A percentile compares a stretch with the other conserved stretches of the same genome.
phyloP scores from a whole-genome alignment of 2,329 filamentous ascomycete genomes.

The Xylaria sp. region DNA sequence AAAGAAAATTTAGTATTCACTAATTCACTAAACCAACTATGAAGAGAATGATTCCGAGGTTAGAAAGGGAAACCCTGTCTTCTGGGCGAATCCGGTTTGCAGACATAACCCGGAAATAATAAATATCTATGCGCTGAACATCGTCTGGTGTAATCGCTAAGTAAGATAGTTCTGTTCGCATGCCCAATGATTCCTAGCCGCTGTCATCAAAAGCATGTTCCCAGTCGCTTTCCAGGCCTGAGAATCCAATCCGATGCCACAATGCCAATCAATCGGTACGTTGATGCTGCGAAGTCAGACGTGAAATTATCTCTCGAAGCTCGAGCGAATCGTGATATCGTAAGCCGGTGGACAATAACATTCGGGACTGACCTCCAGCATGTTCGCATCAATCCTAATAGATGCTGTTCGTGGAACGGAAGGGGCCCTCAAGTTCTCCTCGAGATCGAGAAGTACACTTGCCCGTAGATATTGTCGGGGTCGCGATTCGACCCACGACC shows the following conservation, averaged over 20 bases:
- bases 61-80: neutral
- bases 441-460: neutral
- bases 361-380: neutral
- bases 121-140: no score
- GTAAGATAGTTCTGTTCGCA: neutral
- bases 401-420: neutral
- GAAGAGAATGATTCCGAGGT: neutral
- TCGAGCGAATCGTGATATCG: neutral
- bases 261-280: no score
- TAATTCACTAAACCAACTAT: neutral
- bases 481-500: neutral
- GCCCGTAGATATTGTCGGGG: neutral
- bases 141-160: neutral
- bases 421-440: neutral
- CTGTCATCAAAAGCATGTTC: neutral
- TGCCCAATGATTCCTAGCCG: neutral
- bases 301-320: neutral
- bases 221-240: no score
- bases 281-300: neutral
- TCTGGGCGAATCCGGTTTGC: neutral
- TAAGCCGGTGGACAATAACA: neutral
- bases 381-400: neutral
- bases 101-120: neutral
- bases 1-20: neutral
- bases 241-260: no score